Evolutionary conservation across 805 yeast genomes (phyloP), one percentile per base, ranked within the genome.

Genomic region (Saturnispora galanensis): DNA sequence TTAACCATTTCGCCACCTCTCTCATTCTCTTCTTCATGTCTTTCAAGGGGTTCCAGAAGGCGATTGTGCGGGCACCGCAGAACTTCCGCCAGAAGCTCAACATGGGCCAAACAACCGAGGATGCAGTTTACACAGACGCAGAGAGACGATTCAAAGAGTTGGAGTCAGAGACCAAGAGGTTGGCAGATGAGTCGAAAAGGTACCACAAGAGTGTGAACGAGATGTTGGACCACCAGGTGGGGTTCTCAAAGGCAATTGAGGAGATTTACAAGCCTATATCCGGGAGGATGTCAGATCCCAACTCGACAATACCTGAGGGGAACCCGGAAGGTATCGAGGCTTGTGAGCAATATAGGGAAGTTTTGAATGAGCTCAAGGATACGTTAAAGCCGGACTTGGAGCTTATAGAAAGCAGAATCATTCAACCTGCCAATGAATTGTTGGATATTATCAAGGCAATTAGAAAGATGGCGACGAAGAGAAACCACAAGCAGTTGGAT

Each of bases 261-360:
- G 96, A 89, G 59, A 84, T 93, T 48, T 93, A 88, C 68, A 87
- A 90, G 65, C 98, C 98, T 1, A 93, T 93, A 49, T 80, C 93
- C 45, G 98, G 98, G 36, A 79, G 88, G 50, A 70, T 84, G 60
- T 79, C 93, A 12, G 97, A 93, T 61, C 96, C 97, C 7, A 84
- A 81, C 58, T 77, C 93, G 7, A 64, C 86, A 2, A 74, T 78
- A 39, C 89, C 89, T 0, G 98, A 93, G 60, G 97, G 94, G 54
- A 89, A 89, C 58, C 97, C 97, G 3, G 95, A 93, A 43, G 98
- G 97, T 54, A 87, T 93, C 52, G 80, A 84, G 57, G 98, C 98
- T 1, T 78, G 94, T 56, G 95, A 84, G 58, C 95, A 84, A 60
- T 93, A 89, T 65, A 73, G 95, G 47, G 94, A 76, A 36, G 82